Percentiles rank a stretch among this genome's conserved stretches.
Evolutionary conservation across 108 stramenopile species (phyloP).

Genomic region (Skeletonema menzelii): DNA sequence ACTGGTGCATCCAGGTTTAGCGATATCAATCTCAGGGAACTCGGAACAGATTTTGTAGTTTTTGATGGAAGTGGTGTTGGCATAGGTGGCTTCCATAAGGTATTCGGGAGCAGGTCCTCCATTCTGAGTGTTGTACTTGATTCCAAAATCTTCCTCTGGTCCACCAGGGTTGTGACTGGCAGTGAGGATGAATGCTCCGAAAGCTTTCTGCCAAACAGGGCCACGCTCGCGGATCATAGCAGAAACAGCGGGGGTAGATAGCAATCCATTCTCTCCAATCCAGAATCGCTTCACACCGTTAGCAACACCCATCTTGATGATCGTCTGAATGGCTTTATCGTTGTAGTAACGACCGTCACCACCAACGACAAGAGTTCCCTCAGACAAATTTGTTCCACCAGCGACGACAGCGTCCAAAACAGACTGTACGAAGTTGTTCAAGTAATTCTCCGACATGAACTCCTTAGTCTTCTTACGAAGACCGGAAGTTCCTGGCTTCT

Average conservation of each 20-base stretch:
- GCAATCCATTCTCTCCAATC: slow-evolving; percentile 96
- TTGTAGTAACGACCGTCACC: slow-evolving; percentile 99
- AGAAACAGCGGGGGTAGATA: slow-evolving; percentile 98
- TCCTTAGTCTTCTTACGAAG: slow-evolving; percentile 98
- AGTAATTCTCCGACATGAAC: slow-evolving; percentile 94
- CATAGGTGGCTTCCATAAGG: slow-evolving; percentile 92
- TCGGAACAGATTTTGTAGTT: slow-evolving; percentile 90
- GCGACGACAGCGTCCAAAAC: slow-evolving; percentile 92
- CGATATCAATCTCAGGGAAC: slow-evolving; percentile 91
- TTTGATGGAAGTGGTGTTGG: slow-evolving; percentile 86
- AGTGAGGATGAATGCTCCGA: slow-evolving; percentile 98
- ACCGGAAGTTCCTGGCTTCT: slow-evolving; percentile 99
- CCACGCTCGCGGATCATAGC: slow-evolving; percentile 96
- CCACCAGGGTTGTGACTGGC: slow-evolving; percentile 99
- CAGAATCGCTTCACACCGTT: slow-evolving; percentile 96
- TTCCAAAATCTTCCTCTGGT: slow-evolving; percentile 98
- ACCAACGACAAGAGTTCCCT: slow-evolving; percentile 93
- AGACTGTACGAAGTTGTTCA: slow-evolving; percentile 99
- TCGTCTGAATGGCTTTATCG: slow-evolving; percentile 93
- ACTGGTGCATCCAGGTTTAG: slow-evolving; percentile 68
- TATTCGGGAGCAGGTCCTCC: slow-evolving; percentile 97
- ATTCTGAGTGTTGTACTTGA: slow-evolving; percentile 99
- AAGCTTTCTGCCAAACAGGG: slow-evolving; percentile 94
- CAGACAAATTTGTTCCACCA: slow-evolving; percentile 82
- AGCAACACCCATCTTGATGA: slow-evolving; percentile 95